Percentiles rank a stretch among this genome's conserved stretches.
Conservation (phyloP, 768 basidiomycete genomes). For the Naematelia encephala region DNA sequence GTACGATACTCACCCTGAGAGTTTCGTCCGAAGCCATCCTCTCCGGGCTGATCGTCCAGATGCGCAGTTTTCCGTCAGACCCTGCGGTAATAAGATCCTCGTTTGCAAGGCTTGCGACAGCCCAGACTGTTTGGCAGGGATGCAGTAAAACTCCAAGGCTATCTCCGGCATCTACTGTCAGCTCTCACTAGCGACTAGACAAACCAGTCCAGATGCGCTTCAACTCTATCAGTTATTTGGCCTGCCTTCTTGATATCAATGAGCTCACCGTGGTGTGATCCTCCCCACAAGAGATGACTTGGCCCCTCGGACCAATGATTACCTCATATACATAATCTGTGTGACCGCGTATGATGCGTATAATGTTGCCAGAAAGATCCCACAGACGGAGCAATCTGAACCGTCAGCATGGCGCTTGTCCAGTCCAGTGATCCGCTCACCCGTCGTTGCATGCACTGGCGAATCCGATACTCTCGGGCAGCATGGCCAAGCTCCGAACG, state of each 20-base stretch:
- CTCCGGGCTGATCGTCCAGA: constrained; percentile 31
- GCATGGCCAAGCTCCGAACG: constrained; percentile 33
- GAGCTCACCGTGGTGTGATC: constrained; percentile 43
- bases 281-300: constrained; percentile 41
- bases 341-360: constrained; percentile 29
- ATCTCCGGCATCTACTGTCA: too few relatives aligned
- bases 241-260: background rate
- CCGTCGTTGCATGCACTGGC: constrained; percentile 44
- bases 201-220: constrained; percentile 35
- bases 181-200: background rate
- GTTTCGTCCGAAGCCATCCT: constrained; percentile 19
- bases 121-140: constrained; percentile 49
- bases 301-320: constrained; percentile 5
- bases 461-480: constrained; percentile 23
- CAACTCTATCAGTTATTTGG: constrained; percentile 1
- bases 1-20: constrained; percentile 17
- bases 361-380: constrained; percentile 25
- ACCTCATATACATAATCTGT: constrained; percentile 45
- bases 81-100: constrained; percentile 47
- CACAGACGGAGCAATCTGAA: constrained; percentile 34
- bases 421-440: constrained; percentile 15
- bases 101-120: constrained; percentile 36
- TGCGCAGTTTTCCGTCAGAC: constrained; percentile 34
- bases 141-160: too few relatives aligned
- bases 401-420: background rate